A percentile compares a stretch with the other conserved stretches of the same genome.
Evolutionary conservation across 2,329 filamentous ascomycete genomes (phyloP).

Genomic region (Colletotrichum sublineola): DNA sequence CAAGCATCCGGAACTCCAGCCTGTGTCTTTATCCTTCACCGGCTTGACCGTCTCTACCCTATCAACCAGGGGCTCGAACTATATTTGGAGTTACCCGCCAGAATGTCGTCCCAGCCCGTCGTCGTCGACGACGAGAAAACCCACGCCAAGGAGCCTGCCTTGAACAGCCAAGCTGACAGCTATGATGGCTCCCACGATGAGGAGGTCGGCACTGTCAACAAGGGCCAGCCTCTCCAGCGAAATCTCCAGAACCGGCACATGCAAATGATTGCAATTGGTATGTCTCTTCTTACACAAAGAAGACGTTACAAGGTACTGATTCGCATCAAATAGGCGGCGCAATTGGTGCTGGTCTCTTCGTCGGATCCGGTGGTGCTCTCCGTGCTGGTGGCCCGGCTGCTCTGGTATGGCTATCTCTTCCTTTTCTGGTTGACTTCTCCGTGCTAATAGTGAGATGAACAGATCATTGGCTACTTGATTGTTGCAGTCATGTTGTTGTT

Average conservation of each 20-base stretch:
- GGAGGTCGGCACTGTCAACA: slow-evolving; percentile 50
- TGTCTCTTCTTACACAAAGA: slow-evolving; percentile 11
- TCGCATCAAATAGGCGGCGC: slow-evolving; percentile 73
- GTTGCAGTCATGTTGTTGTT: slow-evolving; percentile 73
- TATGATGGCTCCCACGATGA: slow-evolving; percentile 48
- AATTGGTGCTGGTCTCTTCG: slow-evolving; percentile 75
- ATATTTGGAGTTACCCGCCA: slow-evolving; percentile 1
- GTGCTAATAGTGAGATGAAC: background rate
- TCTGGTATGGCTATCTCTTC: slow-evolving; percentile 53
- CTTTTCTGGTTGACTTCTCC: background rate
- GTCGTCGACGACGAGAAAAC: slow-evolving; percentile 34
- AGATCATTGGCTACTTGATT: slow-evolving; percentile 64
- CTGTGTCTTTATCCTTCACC: background rate
- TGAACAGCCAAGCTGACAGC: slow-evolving; percentile 14
- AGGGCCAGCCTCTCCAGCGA: slow-evolving; percentile 48
- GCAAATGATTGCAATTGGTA: slow-evolving; percentile 73
- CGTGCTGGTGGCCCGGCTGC: slow-evolving; percentile 61
- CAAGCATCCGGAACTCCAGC: background rate
- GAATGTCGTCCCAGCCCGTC: slow-evolving; percentile 31
- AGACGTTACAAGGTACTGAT: slow-evolving; percentile 51
- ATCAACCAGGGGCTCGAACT: slow-evolving; percentile 7
- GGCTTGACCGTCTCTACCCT: slow-evolving; percentile 4
- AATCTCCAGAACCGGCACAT: slow-evolving; percentile 68
- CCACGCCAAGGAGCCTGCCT: slow-evolving; percentile 20
- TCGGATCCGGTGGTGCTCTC: slow-evolving; percentile 68